Evolutionary conservation across 768 basidiomycete species (phyloP).

Genomic region (Neoboletus subvelutipes): DNA sequence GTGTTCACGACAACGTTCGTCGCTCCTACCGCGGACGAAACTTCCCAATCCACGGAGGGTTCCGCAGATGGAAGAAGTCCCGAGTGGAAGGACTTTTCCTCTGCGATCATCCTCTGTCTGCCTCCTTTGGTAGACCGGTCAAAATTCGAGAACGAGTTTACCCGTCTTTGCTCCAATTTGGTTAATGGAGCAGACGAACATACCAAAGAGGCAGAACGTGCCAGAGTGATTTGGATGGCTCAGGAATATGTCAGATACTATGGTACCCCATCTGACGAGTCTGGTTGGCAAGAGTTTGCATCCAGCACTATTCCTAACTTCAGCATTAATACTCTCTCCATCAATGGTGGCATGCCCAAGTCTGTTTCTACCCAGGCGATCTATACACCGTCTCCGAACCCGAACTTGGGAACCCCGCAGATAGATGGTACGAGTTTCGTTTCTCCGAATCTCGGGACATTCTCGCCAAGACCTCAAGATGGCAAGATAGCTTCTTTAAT

Average conservation of each 20-base stretch:
- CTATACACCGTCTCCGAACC: slow-evolving; percentile 48
- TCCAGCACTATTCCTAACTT: slow-evolving; percentile 49
- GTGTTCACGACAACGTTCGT: slow-evolving; percentile 75
- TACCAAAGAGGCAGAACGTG: slow-evolving; percentile 36
- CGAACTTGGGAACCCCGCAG: slow-evolving; percentile 30
- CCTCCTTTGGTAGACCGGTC: slow-evolving; percentile 54
- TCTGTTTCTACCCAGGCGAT: slow-evolving; percentile 56
- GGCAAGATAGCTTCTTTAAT: slow-evolving; percentile 44
- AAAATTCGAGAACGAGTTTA: slow-evolving; percentile 70
- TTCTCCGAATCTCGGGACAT: slow-evolving; percentile 49
- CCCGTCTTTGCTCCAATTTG: slow-evolving; percentile 63
- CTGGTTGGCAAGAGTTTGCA: slow-evolving; percentile 59
- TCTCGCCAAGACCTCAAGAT: slow-evolving; percentile 54
- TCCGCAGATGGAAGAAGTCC: slow-evolving; percentile 24
- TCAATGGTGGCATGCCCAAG: slow-evolving; percentile 36
- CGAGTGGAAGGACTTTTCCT: slow-evolving; percentile 64
- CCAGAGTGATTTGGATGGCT: slow-evolving; percentile 62
- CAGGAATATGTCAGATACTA: slow-evolving; percentile 63
- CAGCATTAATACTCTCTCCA: slow-evolving; percentile 21
- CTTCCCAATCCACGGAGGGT: slow-evolving; percentile 18
- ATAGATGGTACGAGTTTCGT: slow-evolving; percentile 8
- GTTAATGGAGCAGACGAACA: slow-evolving; percentile 53
- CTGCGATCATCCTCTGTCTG: slow-evolving; percentile 57
- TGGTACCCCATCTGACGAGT: slow-evolving; percentile 48
- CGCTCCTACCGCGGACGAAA: slow-evolving; percentile 15